phyloP scores from a whole-genome alignment of 2,329 filamentous ascomycete genomes.

The Botrytis galanthina region DNA sequence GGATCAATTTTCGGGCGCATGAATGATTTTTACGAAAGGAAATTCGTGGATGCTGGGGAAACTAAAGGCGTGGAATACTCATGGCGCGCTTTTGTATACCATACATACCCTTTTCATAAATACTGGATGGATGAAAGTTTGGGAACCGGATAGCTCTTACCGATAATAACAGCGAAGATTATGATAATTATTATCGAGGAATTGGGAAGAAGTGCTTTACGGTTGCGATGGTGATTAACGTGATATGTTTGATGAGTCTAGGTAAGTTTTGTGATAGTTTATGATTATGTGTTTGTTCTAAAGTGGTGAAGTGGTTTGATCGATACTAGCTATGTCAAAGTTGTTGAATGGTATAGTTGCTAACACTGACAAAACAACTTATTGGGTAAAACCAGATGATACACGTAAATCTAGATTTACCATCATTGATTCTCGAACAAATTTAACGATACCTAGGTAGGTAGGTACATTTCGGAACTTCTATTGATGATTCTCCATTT shows the following conservation, averaged over 20 bases:
- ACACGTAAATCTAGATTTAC: not conserved
- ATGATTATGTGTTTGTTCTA: not conserved
- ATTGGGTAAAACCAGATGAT: not conserved
- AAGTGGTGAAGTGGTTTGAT: not conserved
- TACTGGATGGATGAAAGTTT: not conserved
- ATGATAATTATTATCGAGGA: not conserved
- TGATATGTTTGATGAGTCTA: not conserved
- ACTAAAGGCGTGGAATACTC: not conserved
- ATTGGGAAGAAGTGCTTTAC: not conserved
- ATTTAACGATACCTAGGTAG: not conserved
- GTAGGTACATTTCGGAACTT: not conserved
- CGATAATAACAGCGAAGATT: not conserved
- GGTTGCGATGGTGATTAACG: not conserved
- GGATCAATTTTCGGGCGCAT: not conserved
- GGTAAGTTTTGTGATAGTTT: not conserved
- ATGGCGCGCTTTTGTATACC: constrained; percentile 16
- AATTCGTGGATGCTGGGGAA: not conserved
- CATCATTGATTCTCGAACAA: no score
- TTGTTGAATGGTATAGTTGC: not conserved
- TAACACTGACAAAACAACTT: rapidly evolving
- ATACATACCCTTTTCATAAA: not conserved
- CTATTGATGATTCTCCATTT: not conserved
- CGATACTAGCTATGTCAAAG: rapidly evolving
- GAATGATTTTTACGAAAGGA: not conserved
- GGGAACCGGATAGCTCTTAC: not conserved